These are phyloP conservation scores for Choanephora cucurbitarum DNA, from an alignment of 371 early-diverging fungal species.

Conservation along the genomic window DNA sequence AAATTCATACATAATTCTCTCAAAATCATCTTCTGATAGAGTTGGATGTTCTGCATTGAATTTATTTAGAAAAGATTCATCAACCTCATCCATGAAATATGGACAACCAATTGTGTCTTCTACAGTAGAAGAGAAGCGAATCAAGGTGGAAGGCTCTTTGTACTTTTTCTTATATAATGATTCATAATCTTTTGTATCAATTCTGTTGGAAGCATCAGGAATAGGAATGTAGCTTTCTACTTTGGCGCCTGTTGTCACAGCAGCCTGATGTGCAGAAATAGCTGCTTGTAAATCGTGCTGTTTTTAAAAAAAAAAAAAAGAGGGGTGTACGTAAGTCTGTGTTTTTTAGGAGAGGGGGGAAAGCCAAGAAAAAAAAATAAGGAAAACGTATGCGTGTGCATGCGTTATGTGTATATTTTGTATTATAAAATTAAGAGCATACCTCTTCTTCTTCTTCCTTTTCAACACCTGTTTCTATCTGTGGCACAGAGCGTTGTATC, in stretches of 20 bases:
- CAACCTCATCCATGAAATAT: constrained; percentile 89
- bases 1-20: constrained; percentile 76
- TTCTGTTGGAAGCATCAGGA: constrained; percentile 82
- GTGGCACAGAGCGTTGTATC: constrained; percentile 62
- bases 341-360: too few relatives aligned
- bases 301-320: constrained; percentile 41
- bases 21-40: constrained; percentile 75
- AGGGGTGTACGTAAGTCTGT: neutral
- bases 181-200: constrained; percentile 58
- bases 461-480: constrained; percentile 87
- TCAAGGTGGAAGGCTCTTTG: constrained; percentile 75
- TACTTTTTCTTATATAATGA: constrained; percentile 68
- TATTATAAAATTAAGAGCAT: constrained; percentile 24
- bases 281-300: constrained; percentile 97
- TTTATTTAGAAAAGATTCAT: constrained; percentile 70
- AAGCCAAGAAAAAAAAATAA: constrained; percentile 12
- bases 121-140: constrained; percentile 86
- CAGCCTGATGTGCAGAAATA: constrained; percentile 77
- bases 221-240: constrained; percentile 83
- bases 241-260: constrained; percentile 60
- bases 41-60: constrained; percentile 46
- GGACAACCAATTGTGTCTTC: constrained; percentile 84
- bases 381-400: neutral
- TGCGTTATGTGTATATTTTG: constrained; percentile 17
- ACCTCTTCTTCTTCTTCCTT: constrained; percentile 90